Evolutionary conservation across 306 rosid species (phyloP), one percentile per base, ranked within the genome.

Genomic region (Cucumis cinereus): DNA sequence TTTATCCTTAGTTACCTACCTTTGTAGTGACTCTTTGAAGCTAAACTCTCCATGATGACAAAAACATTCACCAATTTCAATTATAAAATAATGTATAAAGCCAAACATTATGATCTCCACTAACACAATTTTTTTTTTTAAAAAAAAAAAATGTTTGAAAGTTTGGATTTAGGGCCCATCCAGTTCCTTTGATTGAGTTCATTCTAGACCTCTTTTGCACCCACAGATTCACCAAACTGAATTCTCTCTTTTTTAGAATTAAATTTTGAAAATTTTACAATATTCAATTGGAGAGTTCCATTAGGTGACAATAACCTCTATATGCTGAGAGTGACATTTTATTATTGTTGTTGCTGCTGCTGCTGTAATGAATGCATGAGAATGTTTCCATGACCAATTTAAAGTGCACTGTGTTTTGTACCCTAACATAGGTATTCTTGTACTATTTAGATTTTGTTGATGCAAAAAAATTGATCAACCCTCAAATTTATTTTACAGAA

Each of bases 61-160:
- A 76, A 76, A 24, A 76, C 45, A 30, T 41, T 56, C 59, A 61
- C 16, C 79, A 60, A 59, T 41, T 26, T 22, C 53, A 76, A 59
- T 59, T 23, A 19, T 17, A 20, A 40, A 28, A 43, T 26, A 24
- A 74, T 53, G 33, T 14, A 56, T 40, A 59, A 59, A 76, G 54
- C 26, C 23, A 26, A 60, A 12, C 79, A 76, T 40, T 73, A 73
- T 73, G 26, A 73, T 73, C n/a, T 73, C 64, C 58, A 73, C 77
- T 35, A 16, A 33, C 33, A 53, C 41, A 30, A 30, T 3, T 26
- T 26, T 35, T 35, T 3, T 26, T 26, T 35, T 35, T 35, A 23
- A 7, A 30, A 7, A 52, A 73, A 50, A 43, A 43, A 23, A 11
- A 2, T 53, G 54, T n/a, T 75, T 57, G 22, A 75, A 56, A 57